Evolutionary conservation across 768 basidiomycete genomes (phyloP).

Genomic region (Phylloporus rhodoxanthus): DNA sequence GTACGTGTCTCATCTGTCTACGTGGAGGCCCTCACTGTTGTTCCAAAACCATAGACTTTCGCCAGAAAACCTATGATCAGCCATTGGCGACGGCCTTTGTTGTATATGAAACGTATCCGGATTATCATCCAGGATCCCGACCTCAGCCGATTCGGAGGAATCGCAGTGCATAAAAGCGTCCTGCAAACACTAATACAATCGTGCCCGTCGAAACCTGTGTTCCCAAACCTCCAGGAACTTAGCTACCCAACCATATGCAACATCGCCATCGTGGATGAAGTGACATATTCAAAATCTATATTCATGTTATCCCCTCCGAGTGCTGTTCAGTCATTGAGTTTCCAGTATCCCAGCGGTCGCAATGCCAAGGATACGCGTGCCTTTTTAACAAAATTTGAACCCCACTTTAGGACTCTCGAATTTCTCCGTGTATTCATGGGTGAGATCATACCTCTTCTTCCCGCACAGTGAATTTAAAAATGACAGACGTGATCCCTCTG

Average conservation of each 20-base stretch:
- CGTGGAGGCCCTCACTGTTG: not conserved
- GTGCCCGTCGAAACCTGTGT: constrained; percentile 16
- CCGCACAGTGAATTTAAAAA: not conserved
- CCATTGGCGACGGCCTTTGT: constrained; percentile 18
- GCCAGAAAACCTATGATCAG: constrained; percentile 5
- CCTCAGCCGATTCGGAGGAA: constrained; percentile 6
- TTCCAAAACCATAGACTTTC: constrained; percentile 8
- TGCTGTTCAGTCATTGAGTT: constrained; percentile 7
- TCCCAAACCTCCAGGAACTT: constrained; percentile 23
- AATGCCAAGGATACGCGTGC: constrained; percentile 11
- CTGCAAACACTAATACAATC: constrained; percentile 17
- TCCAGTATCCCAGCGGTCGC: constrained; percentile 13
- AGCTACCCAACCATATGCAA: constrained; percentile 13
- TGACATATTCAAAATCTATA: constrained; percentile 11
- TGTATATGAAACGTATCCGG: constrained; percentile 18
- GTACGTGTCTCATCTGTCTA: constrained; percentile 4
- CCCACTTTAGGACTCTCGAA: constrained; percentile 10
- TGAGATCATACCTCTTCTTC: not conserved
- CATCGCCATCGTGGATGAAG: constrained; percentile 10
- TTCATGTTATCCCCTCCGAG: constrained; percentile 6
- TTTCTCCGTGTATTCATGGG: constrained; percentile 15
- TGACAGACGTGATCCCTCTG: constrained; percentile 8
- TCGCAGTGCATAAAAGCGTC: constrained; percentile 13
- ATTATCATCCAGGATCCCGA: constrained; percentile 6
- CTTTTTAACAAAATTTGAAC: constrained; percentile 10